Base-by-base conservation (phyloP, 2,329 filamentous ascomycete genomes). In the Neoarthrinium moseri region DNA sequence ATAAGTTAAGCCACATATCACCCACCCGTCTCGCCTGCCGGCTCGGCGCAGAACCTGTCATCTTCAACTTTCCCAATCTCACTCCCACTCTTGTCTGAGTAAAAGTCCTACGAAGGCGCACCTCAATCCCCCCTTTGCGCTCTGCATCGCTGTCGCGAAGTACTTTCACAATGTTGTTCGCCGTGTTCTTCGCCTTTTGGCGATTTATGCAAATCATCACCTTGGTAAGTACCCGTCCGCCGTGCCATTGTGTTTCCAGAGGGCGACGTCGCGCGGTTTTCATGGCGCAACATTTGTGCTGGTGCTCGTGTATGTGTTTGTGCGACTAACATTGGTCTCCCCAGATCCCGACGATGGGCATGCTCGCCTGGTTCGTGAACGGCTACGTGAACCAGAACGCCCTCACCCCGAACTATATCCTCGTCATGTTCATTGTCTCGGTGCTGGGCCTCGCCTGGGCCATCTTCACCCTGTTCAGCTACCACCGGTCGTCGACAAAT, bases 341-440 rank as follows among this genome's bases (percentile, higher is more conserved):
- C 12, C 53, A 86, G 82, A 83, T 84, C 61, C 81, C 81, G 34
- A 75, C 70, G 20, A 74, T 86, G 64, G 82, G 83, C 66, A 84
- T 86, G 77, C 77, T 85, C 43, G 75, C 79, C 56, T 86, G 77
- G 71, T 86, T 86, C 61, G 77, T 86, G 53, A 66, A 84, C 64
- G 72, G 74, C 54, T 85, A 80, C 66, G 73, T 77, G 56, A 60
- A 67, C 43, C 58, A 64, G 56, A 84, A 86, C 65, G 60, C 71
- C 49, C 70, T 85, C 42, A 83, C 82, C 1, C 83, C 83, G 20
- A 69, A 74, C 63, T 80, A 78, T 61, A 76, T 86, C 62, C 77
- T 87, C 49, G 70, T 86, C 54, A 72, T 86, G 55, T 86, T 86
- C 74, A 84, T 86, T 69, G 78, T 84, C 50, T 78, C 78, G 20